Evolutionary conservation across 192 early-diverging fungal species (phyloP).

Genomic region (Entrophospora sp.): DNA sequence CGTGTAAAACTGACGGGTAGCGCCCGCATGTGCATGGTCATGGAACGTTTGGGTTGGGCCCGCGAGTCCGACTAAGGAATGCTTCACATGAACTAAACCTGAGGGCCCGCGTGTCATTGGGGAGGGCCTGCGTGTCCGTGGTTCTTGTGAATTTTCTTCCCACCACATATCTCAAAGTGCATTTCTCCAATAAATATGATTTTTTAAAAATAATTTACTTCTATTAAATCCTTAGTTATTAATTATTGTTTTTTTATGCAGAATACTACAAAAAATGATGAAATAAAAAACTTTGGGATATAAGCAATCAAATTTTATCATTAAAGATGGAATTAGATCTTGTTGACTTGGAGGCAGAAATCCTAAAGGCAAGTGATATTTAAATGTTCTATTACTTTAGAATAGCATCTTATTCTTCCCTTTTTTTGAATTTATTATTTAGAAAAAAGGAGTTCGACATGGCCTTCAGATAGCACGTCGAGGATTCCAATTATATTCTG

Average conservation of each 20-base stretch:
- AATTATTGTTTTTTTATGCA: slow-evolving; percentile 15
- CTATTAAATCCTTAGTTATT: slow-evolving; percentile 1
- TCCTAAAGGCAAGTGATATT: slow-evolving; percentile 8
- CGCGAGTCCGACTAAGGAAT: slow-evolving; percentile 1
- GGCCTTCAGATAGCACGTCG: slow-evolving; percentile 19
- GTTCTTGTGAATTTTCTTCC: slow-evolving; percentile 20
- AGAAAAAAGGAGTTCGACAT: slow-evolving; percentile 20
- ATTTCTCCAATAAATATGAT: neutral
- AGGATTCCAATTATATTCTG: slow-evolving; percentile 21
- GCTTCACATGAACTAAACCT: slow-evolving; percentile 18
- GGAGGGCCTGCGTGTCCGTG: neutral
- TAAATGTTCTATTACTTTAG: neutral
- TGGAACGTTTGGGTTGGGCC: slow-evolving; percentile 13
- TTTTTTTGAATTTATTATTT: slow-evolving; percentile 12
- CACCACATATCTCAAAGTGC: too few species aligned
- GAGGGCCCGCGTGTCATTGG: neutral
- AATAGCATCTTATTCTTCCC: neutral
- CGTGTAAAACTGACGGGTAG: slow-evolving; percentile 22
- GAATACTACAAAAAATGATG: neutral
- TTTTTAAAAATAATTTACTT: slow-evolving; percentile 11
- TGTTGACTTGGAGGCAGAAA: slow-evolving; percentile 13
- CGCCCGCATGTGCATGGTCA: slow-evolving; percentile 19
- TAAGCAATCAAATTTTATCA: slow-evolving; percentile 12
- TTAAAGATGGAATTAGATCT: slow-evolving; percentile 7
- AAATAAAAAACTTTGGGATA: slow-evolving; percentile 22